Conservation (phyloP, 352 stramenopile genomes). For the Elongisporangium anandrum region DNA sequence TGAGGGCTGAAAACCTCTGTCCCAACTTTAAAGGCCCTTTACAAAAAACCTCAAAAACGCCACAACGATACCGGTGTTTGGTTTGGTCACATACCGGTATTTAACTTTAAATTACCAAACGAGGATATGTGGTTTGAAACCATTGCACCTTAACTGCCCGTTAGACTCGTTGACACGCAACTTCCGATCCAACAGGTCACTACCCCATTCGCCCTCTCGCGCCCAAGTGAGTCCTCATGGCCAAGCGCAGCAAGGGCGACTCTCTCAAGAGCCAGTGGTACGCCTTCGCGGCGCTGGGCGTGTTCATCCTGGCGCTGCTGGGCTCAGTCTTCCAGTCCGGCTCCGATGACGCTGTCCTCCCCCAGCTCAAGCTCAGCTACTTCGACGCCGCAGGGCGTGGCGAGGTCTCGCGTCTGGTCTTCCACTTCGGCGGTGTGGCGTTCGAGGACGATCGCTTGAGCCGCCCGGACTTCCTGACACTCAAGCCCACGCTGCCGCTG, state of each 20-base stretch:
- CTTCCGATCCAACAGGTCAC: neutral
- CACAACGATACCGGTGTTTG: too few species aligned
- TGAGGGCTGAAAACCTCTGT: too few species aligned
- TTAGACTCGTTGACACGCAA: neutral
- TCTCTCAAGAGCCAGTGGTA: neutral
- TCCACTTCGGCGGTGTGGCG: constrained; percentile 33
- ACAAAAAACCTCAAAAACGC: too few species aligned
- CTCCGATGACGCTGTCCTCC: neutral
- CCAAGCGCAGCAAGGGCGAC: neutral
- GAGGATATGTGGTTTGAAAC: neutral
- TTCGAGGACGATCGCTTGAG: constrained; percentile 50
- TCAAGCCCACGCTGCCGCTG: constrained; percentile 35
- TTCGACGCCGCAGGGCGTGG: constrained; percentile 39
- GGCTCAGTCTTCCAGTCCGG: neutral
- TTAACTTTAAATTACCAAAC: too few species aligned
- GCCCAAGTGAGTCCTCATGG: neutral
- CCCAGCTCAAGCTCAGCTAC: constrained; percentile 42
- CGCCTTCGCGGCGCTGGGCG: neutral
- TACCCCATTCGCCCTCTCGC: neutral
- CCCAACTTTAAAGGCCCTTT: too few species aligned
- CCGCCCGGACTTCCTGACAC: constrained; percentile 14
- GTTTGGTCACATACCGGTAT: too few species aligned
- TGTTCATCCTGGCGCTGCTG: neutral
- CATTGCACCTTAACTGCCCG: neutral
- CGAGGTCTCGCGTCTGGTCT: constrained; percentile 43